Conservation (phyloP, 208 protist species). For the Balamuthia mandrillaris region DNA sequence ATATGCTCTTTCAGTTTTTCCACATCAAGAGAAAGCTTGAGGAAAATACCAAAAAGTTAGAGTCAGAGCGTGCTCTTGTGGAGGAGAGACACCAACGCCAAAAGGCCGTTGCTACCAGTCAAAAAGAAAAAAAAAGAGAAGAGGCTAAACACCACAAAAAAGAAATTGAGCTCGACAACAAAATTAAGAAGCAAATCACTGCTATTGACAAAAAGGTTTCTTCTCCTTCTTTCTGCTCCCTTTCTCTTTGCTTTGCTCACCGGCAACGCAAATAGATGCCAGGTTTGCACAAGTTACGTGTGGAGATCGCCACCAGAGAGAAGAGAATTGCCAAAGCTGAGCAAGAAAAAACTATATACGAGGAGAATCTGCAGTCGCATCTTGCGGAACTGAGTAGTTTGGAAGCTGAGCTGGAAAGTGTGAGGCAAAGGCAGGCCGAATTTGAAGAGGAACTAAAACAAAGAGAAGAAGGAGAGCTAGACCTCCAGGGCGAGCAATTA, state of each 20-base stretch:
- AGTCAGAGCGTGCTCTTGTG: background rate
- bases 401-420: too few relatives aligned
- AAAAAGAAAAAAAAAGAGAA: constrained; percentile 26
- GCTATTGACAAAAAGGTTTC: background rate
- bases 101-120: background rate
- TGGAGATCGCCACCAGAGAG: background rate
- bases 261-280: background rate
- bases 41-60: constrained; percentile 16
- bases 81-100: background rate
- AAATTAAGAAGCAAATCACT: background rate
- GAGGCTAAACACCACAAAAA: background rate
- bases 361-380: too few relatives aligned
- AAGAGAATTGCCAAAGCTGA: too few relatives aligned
- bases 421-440: too few relatives aligned
- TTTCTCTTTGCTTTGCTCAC: background rate
- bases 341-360: too few relatives aligned
- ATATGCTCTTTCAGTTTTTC: constrained; percentile 29
- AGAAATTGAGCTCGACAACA: background rate
- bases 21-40: constrained; percentile 18
- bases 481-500: too few relatives aligned
- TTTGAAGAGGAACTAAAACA: too few relatives aligned
- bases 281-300: background rate
- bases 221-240: background rate
- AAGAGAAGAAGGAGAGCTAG: too few relatives aligned
- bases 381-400: too few relatives aligned